Evolutionary conservation across 2,329 filamentous ascomycete genomes (phyloP), one percentile per base, ranked within the genome.

Genomic region (Blastomyces gilchristii): DNA sequence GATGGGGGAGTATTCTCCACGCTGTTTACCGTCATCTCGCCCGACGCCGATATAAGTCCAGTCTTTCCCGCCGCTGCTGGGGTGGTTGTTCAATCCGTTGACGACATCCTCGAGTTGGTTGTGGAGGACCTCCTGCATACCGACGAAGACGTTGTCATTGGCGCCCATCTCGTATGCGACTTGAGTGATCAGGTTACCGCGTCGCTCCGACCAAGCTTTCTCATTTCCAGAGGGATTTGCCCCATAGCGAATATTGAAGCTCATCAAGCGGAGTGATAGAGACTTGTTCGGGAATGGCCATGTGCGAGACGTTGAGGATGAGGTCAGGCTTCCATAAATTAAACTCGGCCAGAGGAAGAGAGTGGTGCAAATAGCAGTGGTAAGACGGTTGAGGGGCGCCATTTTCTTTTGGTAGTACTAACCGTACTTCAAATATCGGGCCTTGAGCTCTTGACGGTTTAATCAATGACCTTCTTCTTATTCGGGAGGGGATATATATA

Each of bases 1-100:
- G 65, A 96, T 85, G n/a, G 91, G 90, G 12, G 86, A 88, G 77
- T 90, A 92, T 76, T 95, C 91, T 64, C 90, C 91, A 5, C 80
- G 79, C 59, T 81, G 71, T 34, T 81, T 76, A 43, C 88, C 88
- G 70, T 86, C 82, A 62, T 85, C 79, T 54, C 83, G 75, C n/a
- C 82, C 83, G 2, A 85, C 81, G 11, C 83, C 83, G 52, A 85
- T 80, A 66, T 79, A 82, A 2, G 74, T 71, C 83, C 82, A 86
- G 65, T 76, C 69, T 6, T 68, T 68, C 18, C 66, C 64, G 54
- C 65, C 50, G 49, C 62, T 41, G 64, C 41, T 53, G 16, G 59
- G 59, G n/a, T 61, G 59, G 16, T 14, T 52, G 34, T 83, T 81
- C 25, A 84, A 70, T 8, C 77, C 78, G 37, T 67, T 61, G 50